Percentiles rank a stretch among this genome's conserved stretches.
Conservation (phyloP, 495 filamentous ascomycete genomes). For the Tuber melanosporum region DNA sequence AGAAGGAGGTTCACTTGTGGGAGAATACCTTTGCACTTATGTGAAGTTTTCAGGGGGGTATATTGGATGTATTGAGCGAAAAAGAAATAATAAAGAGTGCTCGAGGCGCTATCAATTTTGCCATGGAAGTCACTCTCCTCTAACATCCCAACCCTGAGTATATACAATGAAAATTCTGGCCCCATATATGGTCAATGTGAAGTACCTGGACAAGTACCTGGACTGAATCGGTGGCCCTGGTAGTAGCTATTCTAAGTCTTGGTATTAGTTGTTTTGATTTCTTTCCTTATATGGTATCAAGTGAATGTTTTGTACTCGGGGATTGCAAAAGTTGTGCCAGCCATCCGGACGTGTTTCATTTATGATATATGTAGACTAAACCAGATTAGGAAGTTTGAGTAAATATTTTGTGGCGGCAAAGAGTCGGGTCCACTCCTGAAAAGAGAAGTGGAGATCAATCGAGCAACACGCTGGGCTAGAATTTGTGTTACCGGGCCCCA, state of each 20-base stretch:
- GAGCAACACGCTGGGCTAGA: too few relatives aligned
- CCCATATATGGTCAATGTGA: neutral
- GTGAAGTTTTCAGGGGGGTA: neutral
- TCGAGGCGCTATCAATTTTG: neutral
- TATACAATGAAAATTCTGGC: neutral
- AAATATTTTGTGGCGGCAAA: too few relatives aligned
- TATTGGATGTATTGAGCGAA: neutral
- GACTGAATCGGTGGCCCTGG: neutral
- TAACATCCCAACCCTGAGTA: neutral
- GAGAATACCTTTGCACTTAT: neutral
- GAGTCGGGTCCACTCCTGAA: too few relatives aligned
- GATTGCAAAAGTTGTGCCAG: too few relatives aligned
- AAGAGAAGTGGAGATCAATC: too few relatives aligned
- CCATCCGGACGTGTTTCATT: too few relatives aligned
- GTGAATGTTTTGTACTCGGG: neutral
- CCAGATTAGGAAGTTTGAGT: too few relatives aligned
- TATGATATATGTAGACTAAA: too few relatives aligned
- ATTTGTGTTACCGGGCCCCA: too few relatives aligned
- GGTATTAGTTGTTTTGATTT: neutral
- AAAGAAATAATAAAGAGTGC: neutral
- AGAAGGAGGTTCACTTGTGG: neutral
- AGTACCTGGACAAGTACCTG: neutral
- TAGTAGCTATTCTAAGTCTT: neutral
- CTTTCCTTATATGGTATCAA: neutral
- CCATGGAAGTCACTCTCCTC: neutral